Percentiles rank a stretch among this genome's conserved stretches.
phyloP scores from a whole-genome alignment of 495 filamentous ascomycete species.

The Jackrogersella minutella region DNA sequence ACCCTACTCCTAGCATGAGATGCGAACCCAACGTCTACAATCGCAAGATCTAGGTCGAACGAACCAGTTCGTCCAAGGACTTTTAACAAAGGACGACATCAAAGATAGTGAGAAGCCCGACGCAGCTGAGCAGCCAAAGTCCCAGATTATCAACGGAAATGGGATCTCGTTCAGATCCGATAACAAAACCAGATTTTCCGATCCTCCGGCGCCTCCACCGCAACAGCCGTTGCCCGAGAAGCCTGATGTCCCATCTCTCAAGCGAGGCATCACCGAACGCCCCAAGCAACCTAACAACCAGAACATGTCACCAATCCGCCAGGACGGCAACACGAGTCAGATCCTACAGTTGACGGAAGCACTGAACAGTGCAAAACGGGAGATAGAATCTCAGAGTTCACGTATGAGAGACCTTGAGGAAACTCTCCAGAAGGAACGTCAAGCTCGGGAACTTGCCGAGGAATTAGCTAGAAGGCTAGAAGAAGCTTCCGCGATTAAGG shows the following conservation, averaged over 20 bases:
- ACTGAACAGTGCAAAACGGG: slow-evolving; percentile 78
- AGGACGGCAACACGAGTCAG: slow-evolving; percentile 71
- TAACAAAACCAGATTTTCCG: slow-evolving; percentile 78
- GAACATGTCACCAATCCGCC: slow-evolving; percentile 67
- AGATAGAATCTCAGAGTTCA: slow-evolving; percentile 79
- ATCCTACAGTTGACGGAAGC: slow-evolving; percentile 83
- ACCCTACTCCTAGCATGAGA: slow-evolving; percentile 69
- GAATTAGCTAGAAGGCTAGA: slow-evolving; percentile 78
- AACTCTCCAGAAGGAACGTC: slow-evolving; percentile 77
- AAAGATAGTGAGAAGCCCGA: slow-evolving; percentile 66
- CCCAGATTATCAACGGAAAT: slow-evolving; percentile 51
- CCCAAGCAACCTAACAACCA: slow-evolving; percentile 61
- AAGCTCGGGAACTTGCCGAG: slow-evolving; percentile 83
- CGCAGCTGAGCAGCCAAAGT: slow-evolving; percentile 52
- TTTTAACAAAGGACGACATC: slow-evolving; percentile 76
- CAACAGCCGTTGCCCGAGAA: slow-evolving; percentile 92
- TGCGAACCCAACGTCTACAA: slow-evolving; percentile 87
- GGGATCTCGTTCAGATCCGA: slow-evolving; percentile 58
- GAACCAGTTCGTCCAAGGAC: slow-evolving; percentile 76
- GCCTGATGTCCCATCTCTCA: slow-evolving; percentile 74
- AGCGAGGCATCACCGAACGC: slow-evolving; percentile 77
- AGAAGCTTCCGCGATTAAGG: slow-evolving; percentile 49
- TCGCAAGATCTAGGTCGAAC: slow-evolving; percentile 83
- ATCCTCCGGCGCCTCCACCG: slow-evolving; percentile 89
- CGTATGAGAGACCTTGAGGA: slow-evolving; percentile 84